phyloP scores from a whole-genome alignment of 345 rosid genomes.

The Rhodamnia argentea region DNA sequence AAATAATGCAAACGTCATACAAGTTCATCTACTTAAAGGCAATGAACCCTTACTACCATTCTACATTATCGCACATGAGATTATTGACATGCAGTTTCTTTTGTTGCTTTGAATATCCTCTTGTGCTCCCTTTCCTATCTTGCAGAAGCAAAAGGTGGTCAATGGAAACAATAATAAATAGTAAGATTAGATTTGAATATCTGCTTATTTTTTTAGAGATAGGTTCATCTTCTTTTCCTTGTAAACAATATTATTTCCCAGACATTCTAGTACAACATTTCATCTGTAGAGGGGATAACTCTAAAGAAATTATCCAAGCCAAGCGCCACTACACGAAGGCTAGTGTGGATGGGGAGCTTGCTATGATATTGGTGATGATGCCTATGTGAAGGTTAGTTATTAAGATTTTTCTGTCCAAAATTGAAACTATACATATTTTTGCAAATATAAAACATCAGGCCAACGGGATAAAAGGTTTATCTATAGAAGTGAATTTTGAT shows the following conservation, averaged over 20 bases:
- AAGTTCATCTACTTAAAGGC: background rate
- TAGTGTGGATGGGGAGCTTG: conserved; percentile 30
- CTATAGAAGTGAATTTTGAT: background rate
- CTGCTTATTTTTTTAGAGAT: background rate
- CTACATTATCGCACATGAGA: background rate
- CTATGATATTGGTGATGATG: conserved; percentile 46
- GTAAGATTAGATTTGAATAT: conserved; percentile 19
- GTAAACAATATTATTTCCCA: background rate
- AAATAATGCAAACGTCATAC: background rate
- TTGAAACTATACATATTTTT: background rate
- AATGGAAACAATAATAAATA: conserved; percentile 2
- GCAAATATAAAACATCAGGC: background rate
- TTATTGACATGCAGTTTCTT: background rate
- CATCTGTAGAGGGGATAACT: conserved; percentile 14
- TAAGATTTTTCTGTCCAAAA: background rate
- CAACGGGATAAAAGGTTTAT: background rate
- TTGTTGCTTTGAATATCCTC: background rate
- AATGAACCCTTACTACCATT: background rate
- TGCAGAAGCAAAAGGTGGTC: conserved; percentile 9
- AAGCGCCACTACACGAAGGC: conserved; percentile 33
- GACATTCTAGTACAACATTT: background rate
- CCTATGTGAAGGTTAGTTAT: conserved; percentile 42
- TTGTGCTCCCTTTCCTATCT: background rate
- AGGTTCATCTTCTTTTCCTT: background rate
- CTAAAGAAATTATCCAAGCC: conserved; percentile 18